Percentiles rank a stretch among this genome's conserved stretches.
Conservation (phyloP, 1,284 basidiomycete genomes). For the Marasmius tenuissimus region DNA sequence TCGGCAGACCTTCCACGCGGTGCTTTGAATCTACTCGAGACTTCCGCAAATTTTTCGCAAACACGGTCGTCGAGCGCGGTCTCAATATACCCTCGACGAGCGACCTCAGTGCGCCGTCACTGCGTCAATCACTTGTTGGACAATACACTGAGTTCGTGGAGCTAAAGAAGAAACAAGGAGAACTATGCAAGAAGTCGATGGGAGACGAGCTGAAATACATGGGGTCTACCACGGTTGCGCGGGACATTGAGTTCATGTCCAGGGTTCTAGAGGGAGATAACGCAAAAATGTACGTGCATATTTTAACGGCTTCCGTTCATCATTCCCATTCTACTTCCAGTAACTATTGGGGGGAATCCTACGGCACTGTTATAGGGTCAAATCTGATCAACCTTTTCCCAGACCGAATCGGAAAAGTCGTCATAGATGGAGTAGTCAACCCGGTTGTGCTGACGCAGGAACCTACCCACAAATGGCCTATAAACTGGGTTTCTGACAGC, state of each 20-base stretch:
- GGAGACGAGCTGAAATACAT: slow-evolving; percentile 41
- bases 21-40: slow-evolving; percentile 31
- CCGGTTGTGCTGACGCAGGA: slow-evolving; percentile 28
- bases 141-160: slow-evolving; percentile 34
- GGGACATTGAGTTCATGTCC: slow-evolving; percentile 43
- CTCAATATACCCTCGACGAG: slow-evolving; percentile 29
- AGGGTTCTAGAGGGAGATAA: slow-evolving; percentile 38
- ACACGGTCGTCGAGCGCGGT: slow-evolving; percentile 36
- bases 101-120: slow-evolving; percentile 24
- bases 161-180: slow-evolving; percentile 34
- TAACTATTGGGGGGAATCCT: slow-evolving; percentile 24
- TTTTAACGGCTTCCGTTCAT: neutral
- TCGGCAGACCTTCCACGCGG: slow-evolving; percentile 28
- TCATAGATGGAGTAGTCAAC: slow-evolving; percentile 24
- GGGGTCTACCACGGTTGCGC: slow-evolving; percentile 41
- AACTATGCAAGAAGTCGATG: slow-evolving; percentile 36
- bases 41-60: slow-evolving; percentile 33
- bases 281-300: slow-evolving; percentile 35
- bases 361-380: slow-evolving; percentile 22
- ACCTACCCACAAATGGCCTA: slow-evolving; percentile 34
- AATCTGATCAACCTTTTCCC: slow-evolving; percentile 29
- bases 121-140: slow-evolving; percentile 28
- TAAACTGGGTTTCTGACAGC: slow-evolving; percentile 27
- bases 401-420: slow-evolving; percentile 19
- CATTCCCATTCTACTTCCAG: slow-evolving; percentile 7